Evolutionary conservation across 805 yeast genomes (phyloP).

Genomic region (Candida jianshihensis): DNA sequence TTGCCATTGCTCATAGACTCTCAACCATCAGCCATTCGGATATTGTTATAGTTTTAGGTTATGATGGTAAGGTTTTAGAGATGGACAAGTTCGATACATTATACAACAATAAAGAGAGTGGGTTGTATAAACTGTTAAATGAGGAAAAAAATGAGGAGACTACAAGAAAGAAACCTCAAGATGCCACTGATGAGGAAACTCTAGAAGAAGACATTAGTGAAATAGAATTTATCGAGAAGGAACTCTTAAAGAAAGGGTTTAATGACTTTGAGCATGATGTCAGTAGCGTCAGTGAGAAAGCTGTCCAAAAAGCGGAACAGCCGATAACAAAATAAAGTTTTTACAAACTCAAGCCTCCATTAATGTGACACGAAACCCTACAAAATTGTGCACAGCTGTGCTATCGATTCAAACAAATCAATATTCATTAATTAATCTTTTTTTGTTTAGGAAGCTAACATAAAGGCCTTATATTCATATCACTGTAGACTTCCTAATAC

Average conservation of each 20-base stretch:
- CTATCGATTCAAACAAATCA: too few relatives aligned
- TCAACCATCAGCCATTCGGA: constrained; percentile 87
- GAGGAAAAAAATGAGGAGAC: constrained; percentile 23
- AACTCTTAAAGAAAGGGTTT: constrained; percentile 15
- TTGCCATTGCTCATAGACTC: constrained; percentile 88
- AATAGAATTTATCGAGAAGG: constrained; percentile 20
- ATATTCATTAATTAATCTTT: too few relatives aligned
- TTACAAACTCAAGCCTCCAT: too few relatives aligned
- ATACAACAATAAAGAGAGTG: constrained; percentile 37
- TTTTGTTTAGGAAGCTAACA: too few relatives aligned
- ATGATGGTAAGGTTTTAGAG: constrained; percentile 77
- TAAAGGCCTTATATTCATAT: too few relatives aligned
- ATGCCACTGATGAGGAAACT: constrained; percentile 4
- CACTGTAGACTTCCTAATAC: too few relatives aligned
- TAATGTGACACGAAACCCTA: too few relatives aligned
- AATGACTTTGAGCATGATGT: constrained; percentile 15
- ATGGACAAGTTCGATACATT: constrained; percentile 57
- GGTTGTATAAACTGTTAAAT: constrained; percentile 29
- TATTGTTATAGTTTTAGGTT: constrained; percentile 73
- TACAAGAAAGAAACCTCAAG: constrained; percentile 7
- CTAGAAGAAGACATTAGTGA: constrained; percentile 4
- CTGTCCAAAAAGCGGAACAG: not conserved
- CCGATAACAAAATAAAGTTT: too few relatives aligned
- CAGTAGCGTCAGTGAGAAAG: not conserved
- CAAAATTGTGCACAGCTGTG: too few relatives aligned